Conservation (phyloP, 2,329 filamentous ascomycete species). For the Hymenoscyphus linearis region DNA sequence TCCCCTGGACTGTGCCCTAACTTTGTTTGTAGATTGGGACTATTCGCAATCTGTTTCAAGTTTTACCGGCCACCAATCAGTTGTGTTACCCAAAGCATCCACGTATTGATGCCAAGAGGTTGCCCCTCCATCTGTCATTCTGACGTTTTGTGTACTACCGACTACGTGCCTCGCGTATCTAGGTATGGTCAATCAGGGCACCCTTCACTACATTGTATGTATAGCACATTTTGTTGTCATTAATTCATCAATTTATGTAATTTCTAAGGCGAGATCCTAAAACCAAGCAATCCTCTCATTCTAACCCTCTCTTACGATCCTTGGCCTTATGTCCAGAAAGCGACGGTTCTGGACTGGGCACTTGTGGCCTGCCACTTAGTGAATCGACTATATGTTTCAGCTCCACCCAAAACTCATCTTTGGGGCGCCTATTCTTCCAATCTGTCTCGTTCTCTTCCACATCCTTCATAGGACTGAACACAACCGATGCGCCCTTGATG, state of each 20-base stretch:
- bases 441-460: constrained; percentile 85
- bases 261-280: not conserved
- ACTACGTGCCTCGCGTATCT: too few species aligned
- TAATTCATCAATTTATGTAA: not conserved
- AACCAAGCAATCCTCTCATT: not conserved
- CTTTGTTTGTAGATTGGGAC: not conserved
- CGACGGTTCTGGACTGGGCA: constrained; percentile 41
- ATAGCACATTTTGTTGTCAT: not conserved
- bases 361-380: constrained; percentile 63
- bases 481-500: constrained; percentile 81
- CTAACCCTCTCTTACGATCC: constrained; percentile 52
- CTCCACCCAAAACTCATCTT: constrained; percentile 76
- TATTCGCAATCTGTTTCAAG: not conserved
- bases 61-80: not conserved
- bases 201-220: not conserved
- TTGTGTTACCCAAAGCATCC: not conserved
- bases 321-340: constrained; percentile 52
- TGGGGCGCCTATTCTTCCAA: constrained; percentile 85
- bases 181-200: not conserved
- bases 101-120: not conserved
- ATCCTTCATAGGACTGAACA: constrained; percentile 76
- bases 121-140: not conserved
- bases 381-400: constrained; percentile 80
- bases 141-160: not conserved
- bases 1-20: not conserved